Percentiles rank a stretch among this genome's conserved stretches.
Evolutionary conservation across 73 alveolate genomes (phyloP).

Genomic region (Paramecium tetraurelia): DNA sequence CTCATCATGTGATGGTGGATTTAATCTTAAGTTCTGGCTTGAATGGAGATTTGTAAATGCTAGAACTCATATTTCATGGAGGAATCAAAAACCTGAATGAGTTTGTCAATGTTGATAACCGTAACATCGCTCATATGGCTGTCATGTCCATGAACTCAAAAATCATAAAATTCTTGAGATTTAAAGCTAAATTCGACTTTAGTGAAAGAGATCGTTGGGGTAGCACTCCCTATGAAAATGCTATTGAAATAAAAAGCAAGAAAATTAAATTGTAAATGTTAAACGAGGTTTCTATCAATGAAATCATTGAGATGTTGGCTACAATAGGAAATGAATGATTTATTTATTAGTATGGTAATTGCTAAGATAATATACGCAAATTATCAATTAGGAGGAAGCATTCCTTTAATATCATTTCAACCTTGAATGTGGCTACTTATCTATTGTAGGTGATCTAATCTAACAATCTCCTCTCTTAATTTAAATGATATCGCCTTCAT

Average conservation of each 20-base stretch:
- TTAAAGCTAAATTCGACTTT: conserved; percentile 51
- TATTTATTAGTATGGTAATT: background rate
- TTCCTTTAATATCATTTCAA: conserved; percentile 17
- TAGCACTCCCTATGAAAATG: conserved; percentile 50
- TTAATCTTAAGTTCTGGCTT: conserved; percentile 39
- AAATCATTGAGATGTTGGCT: background rate
- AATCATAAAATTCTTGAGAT: conserved; percentile 38
- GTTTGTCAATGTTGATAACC: conserved; percentile 41
- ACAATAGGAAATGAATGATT: conserved; percentile 14
- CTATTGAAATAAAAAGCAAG: background rate
- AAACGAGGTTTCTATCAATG: background rate
- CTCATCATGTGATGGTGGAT: conserved; percentile 18
- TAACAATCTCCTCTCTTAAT: background rate
- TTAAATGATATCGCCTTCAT: too few species aligned
- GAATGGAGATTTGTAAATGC: background rate
- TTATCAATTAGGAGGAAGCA: conserved; percentile 44
- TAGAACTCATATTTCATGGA: conserved; percentile 39
- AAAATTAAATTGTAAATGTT: background rate
- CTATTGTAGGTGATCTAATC: conserved; percentile 57
- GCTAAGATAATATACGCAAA: background rate
- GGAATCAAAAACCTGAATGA: conserved; percentile 59
- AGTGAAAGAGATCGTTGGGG: conserved; percentile 62
- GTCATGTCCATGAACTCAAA: background rate
- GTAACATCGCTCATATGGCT: conserved; percentile 57
- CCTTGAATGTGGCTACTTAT: conserved; percentile 42